phyloP scores from a whole-genome alignment of 805 yeast genomes.

The Starmerella potacharoeniae region DNA sequence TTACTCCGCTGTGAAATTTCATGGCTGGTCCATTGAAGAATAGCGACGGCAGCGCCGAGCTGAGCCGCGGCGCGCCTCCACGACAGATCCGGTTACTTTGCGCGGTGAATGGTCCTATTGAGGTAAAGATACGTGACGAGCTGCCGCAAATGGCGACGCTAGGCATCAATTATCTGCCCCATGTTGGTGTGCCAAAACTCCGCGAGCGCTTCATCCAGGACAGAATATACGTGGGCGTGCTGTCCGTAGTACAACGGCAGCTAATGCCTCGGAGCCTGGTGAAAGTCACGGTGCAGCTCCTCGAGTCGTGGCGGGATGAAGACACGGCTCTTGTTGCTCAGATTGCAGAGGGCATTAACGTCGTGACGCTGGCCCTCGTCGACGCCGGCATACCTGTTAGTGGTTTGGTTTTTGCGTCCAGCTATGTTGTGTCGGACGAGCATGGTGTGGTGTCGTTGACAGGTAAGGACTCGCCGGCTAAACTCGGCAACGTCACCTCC shows the following conservation, averaged over 20 bases:
- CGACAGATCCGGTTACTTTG: slow-evolving; percentile 32
- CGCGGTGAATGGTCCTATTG: slow-evolving; percentile 86
- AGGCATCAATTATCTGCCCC: slow-evolving; percentile 70
- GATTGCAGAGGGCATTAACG: slow-evolving; percentile 60
- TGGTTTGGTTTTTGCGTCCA: slow-evolving; percentile 48
- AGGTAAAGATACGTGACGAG: slow-evolving; percentile 72
- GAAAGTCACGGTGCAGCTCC: slow-evolving; percentile 55
- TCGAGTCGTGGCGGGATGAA: slow-evolving; percentile 37
- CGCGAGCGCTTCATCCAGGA: slow-evolving; percentile 71
- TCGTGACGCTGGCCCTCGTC: slow-evolving; percentile 58
- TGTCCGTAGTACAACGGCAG: slow-evolving; percentile 47
- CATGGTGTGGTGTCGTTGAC: slow-evolving; percentile 35
- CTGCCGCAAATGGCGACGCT: slow-evolving; percentile 65
- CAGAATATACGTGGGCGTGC: slow-evolving; percentile 49
- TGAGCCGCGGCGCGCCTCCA: slow-evolving; percentile 32
- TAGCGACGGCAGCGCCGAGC: slow-evolving; percentile 73
- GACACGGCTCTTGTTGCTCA: slow-evolving; percentile 35
- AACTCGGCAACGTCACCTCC: slow-evolving; percentile 33
- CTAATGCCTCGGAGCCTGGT: slow-evolving; percentile 70
- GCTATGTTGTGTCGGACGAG: slow-evolving; percentile 31
- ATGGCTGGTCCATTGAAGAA: slow-evolving; percentile 36
- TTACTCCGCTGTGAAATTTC: neutral
- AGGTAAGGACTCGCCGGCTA: slow-evolving; percentile 29
- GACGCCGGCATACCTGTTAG: slow-evolving; percentile 68
- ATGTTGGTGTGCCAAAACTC: slow-evolving; percentile 56